Conservation (phyloP, 225 moss, liverwort and hornwort genomes). For the Pleurozium schreberi region DNA sequence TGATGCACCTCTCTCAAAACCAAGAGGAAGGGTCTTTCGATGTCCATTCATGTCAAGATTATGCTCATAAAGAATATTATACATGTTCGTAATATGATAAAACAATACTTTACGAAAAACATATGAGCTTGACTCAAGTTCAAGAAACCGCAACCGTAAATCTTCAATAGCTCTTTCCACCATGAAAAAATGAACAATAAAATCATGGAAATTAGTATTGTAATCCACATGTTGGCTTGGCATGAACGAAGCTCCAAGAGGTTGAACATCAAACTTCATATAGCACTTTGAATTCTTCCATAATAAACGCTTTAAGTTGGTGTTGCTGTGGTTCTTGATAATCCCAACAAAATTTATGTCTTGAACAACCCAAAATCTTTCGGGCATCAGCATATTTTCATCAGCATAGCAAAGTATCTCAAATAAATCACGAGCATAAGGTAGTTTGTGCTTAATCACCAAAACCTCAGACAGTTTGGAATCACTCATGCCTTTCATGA, state of each 20-base stretch:
- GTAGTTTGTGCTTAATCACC: neutral
- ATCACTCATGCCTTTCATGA: neutral
- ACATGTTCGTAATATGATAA: neutral
- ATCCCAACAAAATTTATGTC: neutral
- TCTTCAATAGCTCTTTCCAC: neutral
- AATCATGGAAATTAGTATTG: neutral
- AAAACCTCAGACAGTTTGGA: neutral
- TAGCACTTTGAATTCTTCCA: neutral
- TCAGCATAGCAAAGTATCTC: neutral
- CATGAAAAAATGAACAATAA: neutral
- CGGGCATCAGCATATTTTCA: neutral
- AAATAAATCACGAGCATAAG: neutral
- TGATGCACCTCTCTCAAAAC: no score
- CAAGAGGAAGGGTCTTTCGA: neutral
- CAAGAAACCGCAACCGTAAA: fast-evolving
- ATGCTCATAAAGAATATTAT: neutral
- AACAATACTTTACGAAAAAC: neutral
- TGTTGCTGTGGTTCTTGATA: neutral
- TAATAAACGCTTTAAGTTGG: neutral
- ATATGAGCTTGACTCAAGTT: neutral
- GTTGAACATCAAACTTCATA: neutral
- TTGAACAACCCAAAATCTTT: neutral
- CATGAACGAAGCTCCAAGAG: neutral
- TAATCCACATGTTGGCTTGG: neutral
- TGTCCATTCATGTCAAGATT: neutral